Evolutionary conservation across 192 early-diverging fungal species (phyloP).

Genomic region (Endogone sp.): DNA sequence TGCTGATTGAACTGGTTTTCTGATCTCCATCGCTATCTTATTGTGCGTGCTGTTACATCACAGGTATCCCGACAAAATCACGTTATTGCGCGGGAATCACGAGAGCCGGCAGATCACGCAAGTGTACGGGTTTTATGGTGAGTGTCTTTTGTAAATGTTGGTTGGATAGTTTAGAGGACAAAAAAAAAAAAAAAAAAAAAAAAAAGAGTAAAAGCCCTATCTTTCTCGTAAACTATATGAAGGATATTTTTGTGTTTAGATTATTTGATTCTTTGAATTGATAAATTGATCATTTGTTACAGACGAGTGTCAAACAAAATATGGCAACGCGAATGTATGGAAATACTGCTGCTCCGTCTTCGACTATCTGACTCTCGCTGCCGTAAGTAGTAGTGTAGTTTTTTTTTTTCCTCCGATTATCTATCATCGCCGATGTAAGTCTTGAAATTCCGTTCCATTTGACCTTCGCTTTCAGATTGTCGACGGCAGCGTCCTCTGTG

Average conservation of each 20-base stretch:
- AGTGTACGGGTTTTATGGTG: slow-evolving; percentile 94
- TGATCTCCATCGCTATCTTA: too few species aligned
- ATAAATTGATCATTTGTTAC: too few species aligned
- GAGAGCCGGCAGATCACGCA: slow-evolving; percentile 97
- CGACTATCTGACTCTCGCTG: slow-evolving; percentile 87
- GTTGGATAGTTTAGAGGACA: neutral
- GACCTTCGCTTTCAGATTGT: slow-evolving; percentile 60
- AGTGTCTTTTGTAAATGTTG: neutral
- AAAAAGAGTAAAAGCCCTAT: too few species aligned
- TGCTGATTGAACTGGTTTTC: too few species aligned
- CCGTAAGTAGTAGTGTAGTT: slow-evolving; percentile 48
- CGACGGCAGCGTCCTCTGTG: slow-evolving; percentile 90
- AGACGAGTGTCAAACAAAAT: slow-evolving; percentile 94
- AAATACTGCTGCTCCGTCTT: slow-evolving; percentile 94
- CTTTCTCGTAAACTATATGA: neutral
- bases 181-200: too few species aligned
- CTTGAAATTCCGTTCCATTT: neutral
- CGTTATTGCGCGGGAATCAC: slow-evolving; percentile 93
- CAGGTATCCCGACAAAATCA: slow-evolving; percentile 97
- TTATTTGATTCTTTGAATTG: neutral
- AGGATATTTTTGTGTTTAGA: neutral
- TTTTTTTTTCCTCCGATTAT: neutral
- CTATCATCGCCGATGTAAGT: too few species aligned
- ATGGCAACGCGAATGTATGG: slow-evolving; percentile 94
- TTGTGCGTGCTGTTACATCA: too few species aligned